Evolutionary conservation across 1,284 basidiomycete species (phyloP), one percentile per base, ranked within the genome.

Genomic region (Papiliotrema laurentii): DNA sequence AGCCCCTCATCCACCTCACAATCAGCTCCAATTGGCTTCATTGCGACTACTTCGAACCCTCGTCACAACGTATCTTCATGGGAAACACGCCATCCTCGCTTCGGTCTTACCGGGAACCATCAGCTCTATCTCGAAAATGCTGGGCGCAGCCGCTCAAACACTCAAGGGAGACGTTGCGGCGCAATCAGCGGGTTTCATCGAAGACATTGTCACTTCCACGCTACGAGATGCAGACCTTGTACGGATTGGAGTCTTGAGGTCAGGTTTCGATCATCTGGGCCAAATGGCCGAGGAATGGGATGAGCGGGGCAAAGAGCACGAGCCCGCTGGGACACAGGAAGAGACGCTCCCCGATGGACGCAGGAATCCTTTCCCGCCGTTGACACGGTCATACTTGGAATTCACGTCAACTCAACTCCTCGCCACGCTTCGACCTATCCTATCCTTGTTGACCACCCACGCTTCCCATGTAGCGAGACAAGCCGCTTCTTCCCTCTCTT

Each of bases 51-150:
- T 89, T 1, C 72, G 74, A 19, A 56, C 79, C 18, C 70, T 92
- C 21, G 63, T 91, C 41, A 63, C 65, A 3, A 51, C 75, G 4
- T 91, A 89, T 70, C 76, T 87, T 28, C 64, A 74, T n/a, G 77
- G 87, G 10, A 68, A 82, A 22, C 83, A 87, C 19, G 60, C 69
- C 19, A 61, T 75, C 3, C 62, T 75, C 19, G 75, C 75, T 2
- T 82, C 86, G 6, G 77, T 93, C 18, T 75, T 94, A 22, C 91
- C 91, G 1, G 90, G 91, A 2, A 78, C 86, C 14, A 78, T 88
- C 43, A 91, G 87, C 61, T 74, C 78, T 14, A 84, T 86, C 79
- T 79, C 80, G 34, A 87, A 84, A 59, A 68, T 86, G 16, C 79
- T 84, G 11, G 39, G 53, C 9, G 45, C 35, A 1, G 54, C 51